phyloP scores from a whole-genome alignment of 345 rosid species.

The Eucalyptus pumila region DNA sequence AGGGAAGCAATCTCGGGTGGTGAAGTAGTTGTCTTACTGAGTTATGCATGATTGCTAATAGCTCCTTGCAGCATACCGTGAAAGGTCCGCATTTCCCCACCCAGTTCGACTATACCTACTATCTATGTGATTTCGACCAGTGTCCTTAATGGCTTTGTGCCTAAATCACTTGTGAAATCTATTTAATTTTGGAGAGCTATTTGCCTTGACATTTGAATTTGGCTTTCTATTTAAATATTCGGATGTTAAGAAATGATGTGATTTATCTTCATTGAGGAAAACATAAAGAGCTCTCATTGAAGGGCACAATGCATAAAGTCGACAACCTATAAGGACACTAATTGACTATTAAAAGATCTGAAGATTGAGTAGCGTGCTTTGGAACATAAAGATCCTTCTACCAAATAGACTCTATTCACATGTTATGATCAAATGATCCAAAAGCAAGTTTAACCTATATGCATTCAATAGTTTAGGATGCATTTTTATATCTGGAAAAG shows the following conservation, averaged over 20 bases:
- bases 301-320: neutral
- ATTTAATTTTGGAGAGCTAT: neutral
- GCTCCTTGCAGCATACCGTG: neutral
- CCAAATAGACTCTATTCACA: neutral
- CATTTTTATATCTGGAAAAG: neutral
- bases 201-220: neutral
- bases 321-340: neutral
- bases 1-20: neutral
- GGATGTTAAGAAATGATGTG: neutral
- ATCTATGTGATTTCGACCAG: neutral
- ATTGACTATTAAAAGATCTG: neutral
- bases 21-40: neutral
- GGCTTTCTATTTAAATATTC: neutral
- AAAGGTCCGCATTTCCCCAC: neutral
- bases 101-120: neutral
- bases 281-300: neutral
- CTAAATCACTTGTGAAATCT: neutral
- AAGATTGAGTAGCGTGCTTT: neutral
- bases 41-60: neutral
- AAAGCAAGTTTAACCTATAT: no score
- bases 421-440: no score
- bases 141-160: neutral
- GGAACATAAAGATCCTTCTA: neutral
- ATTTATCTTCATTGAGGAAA: neutral
- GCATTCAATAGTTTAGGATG: neutral